These are phyloP conservation scores for Spinacia oleracea DNA, from an alignment of 179 eudicot species.

Conservation along the genomic window DNA sequence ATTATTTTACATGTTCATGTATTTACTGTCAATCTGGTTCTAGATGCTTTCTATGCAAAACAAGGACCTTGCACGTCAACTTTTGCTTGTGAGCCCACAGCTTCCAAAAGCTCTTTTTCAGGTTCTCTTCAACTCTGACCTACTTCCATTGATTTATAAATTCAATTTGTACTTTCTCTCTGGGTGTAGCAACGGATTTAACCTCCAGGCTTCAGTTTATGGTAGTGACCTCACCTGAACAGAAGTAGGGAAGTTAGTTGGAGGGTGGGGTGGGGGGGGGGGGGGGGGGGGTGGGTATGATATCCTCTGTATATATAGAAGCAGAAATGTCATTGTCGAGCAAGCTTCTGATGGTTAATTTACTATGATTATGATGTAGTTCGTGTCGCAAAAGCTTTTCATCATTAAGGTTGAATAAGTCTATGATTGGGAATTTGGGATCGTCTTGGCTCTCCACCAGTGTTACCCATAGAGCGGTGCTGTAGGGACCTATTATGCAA, in stretches of 20 bases:
- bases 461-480: neutral
- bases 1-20: constrained; percentile 8
- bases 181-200: constrained; percentile 1
- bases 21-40: constrained; percentile 29
- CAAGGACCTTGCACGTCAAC: constrained; percentile 77
- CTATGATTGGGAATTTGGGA: neutral
- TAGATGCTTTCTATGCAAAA: constrained; percentile 79
- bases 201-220: neutral
- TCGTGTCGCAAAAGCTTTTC: neutral
- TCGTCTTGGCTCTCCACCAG: neutral
- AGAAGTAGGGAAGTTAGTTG: neutral
- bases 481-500: neutral
- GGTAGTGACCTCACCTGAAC: neutral
- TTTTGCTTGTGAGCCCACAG: constrained; percentile 65
- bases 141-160: constrained; percentile 5
- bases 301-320: neutral
- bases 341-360: neutral
- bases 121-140: constrained; percentile 37
- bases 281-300: neutral
- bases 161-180: neutral
- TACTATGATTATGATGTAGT: neutral
- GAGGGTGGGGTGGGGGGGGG: neutral
- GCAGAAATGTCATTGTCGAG: neutral
- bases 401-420: neutral
- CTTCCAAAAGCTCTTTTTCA: constrained; percentile 83